Base-by-base conservation (phyloP, 2,329 filamentous ascomycete species). In the Diaporthe sp. region DNA sequence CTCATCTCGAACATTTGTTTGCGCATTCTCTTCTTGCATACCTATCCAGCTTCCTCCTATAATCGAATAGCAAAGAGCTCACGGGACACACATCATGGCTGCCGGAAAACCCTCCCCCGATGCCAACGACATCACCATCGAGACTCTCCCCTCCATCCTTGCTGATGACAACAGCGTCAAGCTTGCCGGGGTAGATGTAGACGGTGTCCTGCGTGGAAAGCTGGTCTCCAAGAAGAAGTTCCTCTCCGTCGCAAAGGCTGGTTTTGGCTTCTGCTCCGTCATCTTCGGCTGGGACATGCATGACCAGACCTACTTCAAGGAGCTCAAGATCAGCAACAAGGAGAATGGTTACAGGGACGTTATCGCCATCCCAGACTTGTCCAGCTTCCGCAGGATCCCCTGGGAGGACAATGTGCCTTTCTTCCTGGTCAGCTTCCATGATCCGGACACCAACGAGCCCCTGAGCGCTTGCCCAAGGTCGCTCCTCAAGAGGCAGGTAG, bases 261-360 rank as follows among this genome's bases (percentile, higher is more conserved):
- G 95, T 71, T 98, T 98, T 80, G 96, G 95, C 72, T 98, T 98
- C 88, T 98, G 96, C 87, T 97, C 94, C 28, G 95, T 98, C 79
- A 92, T 98, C 78, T 98, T 98, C 81, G 95, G 96, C 83, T 98
- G 96, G 96, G 95, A 98, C 85, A 98, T 98, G 95, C 95, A 98
- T 85, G 96, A 98, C 82, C 89, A 92, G 86, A 97, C 95, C 15
- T 98, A 98, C 84, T 93, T 94, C 83, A 92, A 90, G 80, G 95
- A 98, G 85, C 90, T 98, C 78, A 90, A 91, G 81, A 93, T 98
- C 83, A 97, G 94, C 85, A 98, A 98, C 86, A 94, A 94, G 79
- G 93, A 95, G 81, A 98, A 98, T 83, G 95, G 95, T 58, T 98
- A 98, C 85, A 91, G 93, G 78, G 96, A 98, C 83, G 86, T 98